These are phyloP conservation scores for Mycoemilia scoparia DNA, from an alignment of 192 early-diverging fungal species.

Conservation along the genomic window DNA sequence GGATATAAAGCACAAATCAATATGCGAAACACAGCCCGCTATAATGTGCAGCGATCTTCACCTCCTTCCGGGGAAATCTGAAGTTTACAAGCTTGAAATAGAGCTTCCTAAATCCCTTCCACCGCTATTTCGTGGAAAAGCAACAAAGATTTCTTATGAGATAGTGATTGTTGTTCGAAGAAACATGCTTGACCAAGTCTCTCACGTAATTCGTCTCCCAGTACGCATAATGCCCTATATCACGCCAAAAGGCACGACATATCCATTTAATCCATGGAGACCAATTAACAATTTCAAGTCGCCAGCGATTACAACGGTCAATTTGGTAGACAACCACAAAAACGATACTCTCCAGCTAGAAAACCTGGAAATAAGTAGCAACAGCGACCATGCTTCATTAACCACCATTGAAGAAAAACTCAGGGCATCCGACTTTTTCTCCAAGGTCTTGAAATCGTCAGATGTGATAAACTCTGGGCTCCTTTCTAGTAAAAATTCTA, in stretches of 20 bases:
- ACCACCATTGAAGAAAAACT: neutral
- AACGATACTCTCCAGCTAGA: conserved; percentile 11
- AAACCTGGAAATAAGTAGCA: conserved; percentile 9
- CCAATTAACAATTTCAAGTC: too few relatives aligned
- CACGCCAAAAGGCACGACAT: neutral
- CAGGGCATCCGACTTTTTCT: neutral
- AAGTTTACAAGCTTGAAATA: conserved; percentile 20
- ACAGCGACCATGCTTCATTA: conserved; percentile 13
- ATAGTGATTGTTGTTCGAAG: conserved; percentile 23
- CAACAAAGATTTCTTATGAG: conserved; percentile 17
- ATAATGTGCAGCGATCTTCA: conserved; percentile 26
- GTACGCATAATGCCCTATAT: conserved; percentile 18
- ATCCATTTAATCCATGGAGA: conserved; percentile 6
- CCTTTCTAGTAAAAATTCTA: conserved; percentile 3
- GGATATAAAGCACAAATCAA: too few relatives aligned
- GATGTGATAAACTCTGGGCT: conserved; percentile 8
- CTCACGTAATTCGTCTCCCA: conserved; percentile 18
- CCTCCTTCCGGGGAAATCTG: conserved; percentile 21
- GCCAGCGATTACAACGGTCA: too few relatives aligned
- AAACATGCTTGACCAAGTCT: conserved; percentile 17
- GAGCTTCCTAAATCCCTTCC: conserved; percentile 16
- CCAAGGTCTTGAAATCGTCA: conserved; percentile 7
- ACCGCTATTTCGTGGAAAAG: conserved; percentile 23
- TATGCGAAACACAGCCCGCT: too few relatives aligned
- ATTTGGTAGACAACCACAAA: conserved; percentile 12